A percentile compares a stretch with the other conserved stretches of the same genome.
Evolutionary conservation across 23 red algal genomes (phyloP).

Genomic region (Gracilaria domingensis): DNA sequence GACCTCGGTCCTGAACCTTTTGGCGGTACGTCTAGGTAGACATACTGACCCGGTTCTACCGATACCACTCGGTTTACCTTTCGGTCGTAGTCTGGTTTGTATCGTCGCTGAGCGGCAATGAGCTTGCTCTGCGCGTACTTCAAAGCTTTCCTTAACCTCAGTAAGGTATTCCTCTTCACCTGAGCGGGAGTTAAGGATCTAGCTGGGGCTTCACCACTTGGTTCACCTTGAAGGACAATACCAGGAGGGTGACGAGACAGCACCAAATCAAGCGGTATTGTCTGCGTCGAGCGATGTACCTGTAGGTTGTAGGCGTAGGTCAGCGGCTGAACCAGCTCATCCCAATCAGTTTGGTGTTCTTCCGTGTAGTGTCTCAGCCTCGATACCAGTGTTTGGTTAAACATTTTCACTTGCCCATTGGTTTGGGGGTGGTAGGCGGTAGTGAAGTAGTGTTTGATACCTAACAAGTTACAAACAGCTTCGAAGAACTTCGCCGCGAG

Average conservation of each 20-base stretch:
- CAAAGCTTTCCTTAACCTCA: neutral
- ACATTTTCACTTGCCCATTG: constrained; percentile 49
- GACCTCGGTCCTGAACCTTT: neutral
- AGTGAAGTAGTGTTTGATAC: constrained; percentile 15
- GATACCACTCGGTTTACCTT: constrained; percentile 5
- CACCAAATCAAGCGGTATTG: constrained; percentile 34
- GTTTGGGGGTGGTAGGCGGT: constrained; percentile 53
- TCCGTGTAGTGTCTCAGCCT: constrained; percentile 13
- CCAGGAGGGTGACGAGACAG: constrained; percentile 23
- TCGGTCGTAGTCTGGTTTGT: constrained; percentile 25
- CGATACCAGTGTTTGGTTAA: constrained; percentile 30
- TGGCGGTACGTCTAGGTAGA: neutral
- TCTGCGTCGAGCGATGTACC: constrained; percentile 19
- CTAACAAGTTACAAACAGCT: constrained; percentile 27
- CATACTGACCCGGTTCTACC: neutral
- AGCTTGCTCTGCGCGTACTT: constrained; percentile 31
- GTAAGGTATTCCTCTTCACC: constrained; percentile 13
- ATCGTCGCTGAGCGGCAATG: neutral
- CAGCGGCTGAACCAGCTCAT: neutral
- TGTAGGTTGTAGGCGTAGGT: constrained; percentile 47
- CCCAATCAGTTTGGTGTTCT: constrained; percentile 42
- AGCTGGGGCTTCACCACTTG: neutral
- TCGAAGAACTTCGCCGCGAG: constrained; percentile 35
- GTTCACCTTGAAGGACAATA: constrained; percentile 19
- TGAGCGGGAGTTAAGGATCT: neutral